Evolutionary conservation across 1,139 yeast species (phyloP).

Genomic region (Sugiyamaella sp.): DNA sequence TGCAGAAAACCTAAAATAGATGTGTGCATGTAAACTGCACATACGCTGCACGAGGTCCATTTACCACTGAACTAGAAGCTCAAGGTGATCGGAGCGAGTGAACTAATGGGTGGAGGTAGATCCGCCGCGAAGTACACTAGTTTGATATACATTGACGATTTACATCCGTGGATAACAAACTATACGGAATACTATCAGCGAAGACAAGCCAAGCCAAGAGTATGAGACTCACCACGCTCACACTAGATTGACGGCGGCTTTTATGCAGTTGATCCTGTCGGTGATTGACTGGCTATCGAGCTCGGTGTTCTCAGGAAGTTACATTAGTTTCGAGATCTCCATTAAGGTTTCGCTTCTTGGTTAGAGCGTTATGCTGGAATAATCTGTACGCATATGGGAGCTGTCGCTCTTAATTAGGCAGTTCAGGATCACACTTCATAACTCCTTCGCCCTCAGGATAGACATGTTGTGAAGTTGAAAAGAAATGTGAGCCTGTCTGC

Average conservation of each 20-base stretch:
- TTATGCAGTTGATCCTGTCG: too few relatives aligned
- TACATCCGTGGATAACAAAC: too few relatives aligned
- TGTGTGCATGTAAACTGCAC: background rate
- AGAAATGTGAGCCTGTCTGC: background rate
- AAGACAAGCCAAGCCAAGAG: too few relatives aligned
- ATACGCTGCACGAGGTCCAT: background rate
- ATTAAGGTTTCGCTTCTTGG: background rate
- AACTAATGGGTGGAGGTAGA: too few relatives aligned
- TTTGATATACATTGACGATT: too few relatives aligned
- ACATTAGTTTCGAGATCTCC: too few relatives aligned
- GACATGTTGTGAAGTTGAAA: background rate
- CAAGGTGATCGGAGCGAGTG: background rate
- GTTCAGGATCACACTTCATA: background rate
- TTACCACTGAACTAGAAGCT: background rate
- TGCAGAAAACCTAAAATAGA: background rate
- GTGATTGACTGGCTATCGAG: background rate
- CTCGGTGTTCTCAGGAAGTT: background rate
- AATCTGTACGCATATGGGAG: background rate
- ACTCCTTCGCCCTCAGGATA: background rate
- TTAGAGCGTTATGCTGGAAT: slow-evolving; percentile 1
- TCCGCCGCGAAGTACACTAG: too few relatives aligned
- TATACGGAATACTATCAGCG: too few relatives aligned
- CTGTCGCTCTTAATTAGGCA: slow-evolving; percentile 2
- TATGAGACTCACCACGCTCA: too few relatives aligned
- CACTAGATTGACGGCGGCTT: too few relatives aligned